Base-by-base conservation (phyloP, 345 rosid species). In the Hirschfeldia incana region DNA sequence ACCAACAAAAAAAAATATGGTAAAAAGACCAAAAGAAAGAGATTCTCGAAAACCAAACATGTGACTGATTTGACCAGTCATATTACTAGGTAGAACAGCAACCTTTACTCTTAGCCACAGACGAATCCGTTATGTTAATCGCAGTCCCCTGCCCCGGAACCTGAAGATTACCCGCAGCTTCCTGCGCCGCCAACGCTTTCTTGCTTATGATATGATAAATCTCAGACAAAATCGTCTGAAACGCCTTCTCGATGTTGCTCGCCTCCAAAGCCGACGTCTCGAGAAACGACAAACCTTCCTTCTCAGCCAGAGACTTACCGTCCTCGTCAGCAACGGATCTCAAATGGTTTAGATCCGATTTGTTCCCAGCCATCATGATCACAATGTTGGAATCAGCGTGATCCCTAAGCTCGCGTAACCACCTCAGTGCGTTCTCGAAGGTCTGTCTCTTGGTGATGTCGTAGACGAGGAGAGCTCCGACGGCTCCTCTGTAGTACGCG, bases 401-500 rank as follows among this genome's bases (percentile, higher is more conserved):
- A 49, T 87, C 94, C 69, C 92, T 84, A 49, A 89, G 82, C 68
- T 91, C 94, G 1, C 92, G 94, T 46, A 91, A 84, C 97, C 97
- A 91, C 78, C 91, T 85, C 26, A 80, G 75, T 13, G 82, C 89
- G 72, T 88, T 89, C 36, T 89, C 93, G 27, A 91, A 89, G 5
- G 91, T 91, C 69, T 88, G 89, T 80, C 90, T 91, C 79, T 89
- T 91, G 73, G 96, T 91, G 59, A 91, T 86, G 85, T 91, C 96
- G 62, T 91, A 91, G 61, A 91, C 96, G 5, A 91, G 88, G 8
- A 91, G 89, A 1, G 96, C 96, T 0, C 96, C 96, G 7, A 89
- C 96, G 2, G 94, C 94, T 72, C 97, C 97, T 80, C 94, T 82
- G 69, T 91, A 89, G 83, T 89, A 91, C 39, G 92, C 92, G 65